These are phyloP conservation scores for Phytopythium delawarense DNA, from an alignment of 352 stramenopile species.

Conservation along the genomic window DNA sequence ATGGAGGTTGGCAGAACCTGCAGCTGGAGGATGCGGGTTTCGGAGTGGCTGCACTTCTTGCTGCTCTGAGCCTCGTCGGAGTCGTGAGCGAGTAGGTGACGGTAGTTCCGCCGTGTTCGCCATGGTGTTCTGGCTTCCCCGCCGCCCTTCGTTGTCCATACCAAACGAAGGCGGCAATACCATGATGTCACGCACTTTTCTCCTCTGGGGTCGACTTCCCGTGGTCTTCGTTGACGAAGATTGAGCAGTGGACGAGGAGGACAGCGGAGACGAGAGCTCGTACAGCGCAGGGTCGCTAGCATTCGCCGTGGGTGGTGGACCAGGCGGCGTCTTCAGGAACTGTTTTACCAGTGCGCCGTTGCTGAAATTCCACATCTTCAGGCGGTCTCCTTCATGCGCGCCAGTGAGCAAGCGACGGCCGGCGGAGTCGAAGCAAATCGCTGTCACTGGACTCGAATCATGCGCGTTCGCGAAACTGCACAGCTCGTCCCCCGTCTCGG, in stretches of 20 bases:
- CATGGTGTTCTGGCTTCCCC: conserved; percentile 24
- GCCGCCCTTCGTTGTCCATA: conserved; percentile 48
- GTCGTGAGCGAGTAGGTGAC: conserved; percentile 38
- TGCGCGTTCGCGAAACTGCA: conserved; percentile 76
- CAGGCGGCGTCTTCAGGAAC: conserved; percentile 52
- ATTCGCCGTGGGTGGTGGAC: conserved; percentile 15
- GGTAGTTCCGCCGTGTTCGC: conserved; percentile 34
- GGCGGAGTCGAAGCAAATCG: conserved; percentile 79
- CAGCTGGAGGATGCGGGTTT: background rate
- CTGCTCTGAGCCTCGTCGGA: conserved; percentile 10
- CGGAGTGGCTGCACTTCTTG: background rate
- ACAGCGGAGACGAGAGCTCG: background rate
- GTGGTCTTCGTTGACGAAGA: conserved; percentile 14
- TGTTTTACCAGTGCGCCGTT: conserved; percentile 84
- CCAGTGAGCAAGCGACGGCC: conserved; percentile 76
- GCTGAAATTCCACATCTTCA: conserved; percentile 91
- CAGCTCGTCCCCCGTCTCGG: conserved; percentile 80
- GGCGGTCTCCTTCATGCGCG: conserved; percentile 62
- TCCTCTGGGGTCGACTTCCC: conserved; percentile 8
- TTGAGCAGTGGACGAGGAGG: background rate
- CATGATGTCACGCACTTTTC: conserved; percentile 62
- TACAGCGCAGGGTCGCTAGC: background rate
- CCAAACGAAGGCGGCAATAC: conserved; percentile 53
- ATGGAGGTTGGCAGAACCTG: conserved; percentile 5
- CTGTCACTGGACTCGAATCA: conserved; percentile 62